Evolutionary conservation across 2,329 filamentous ascomycete species (phyloP).

Genomic region (Samsoniella hepiali): DNA sequence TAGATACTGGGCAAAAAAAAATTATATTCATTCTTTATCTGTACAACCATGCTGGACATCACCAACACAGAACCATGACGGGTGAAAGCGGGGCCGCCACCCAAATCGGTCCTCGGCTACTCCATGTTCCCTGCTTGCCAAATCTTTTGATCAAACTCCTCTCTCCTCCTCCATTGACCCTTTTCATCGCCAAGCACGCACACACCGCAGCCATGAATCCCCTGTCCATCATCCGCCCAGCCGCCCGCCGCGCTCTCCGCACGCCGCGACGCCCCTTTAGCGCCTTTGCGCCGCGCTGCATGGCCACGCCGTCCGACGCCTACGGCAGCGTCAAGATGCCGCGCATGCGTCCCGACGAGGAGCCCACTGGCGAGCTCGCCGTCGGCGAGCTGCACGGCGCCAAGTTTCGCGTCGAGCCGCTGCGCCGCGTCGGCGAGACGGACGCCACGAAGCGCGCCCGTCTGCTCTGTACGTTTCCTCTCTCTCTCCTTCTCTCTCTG

Average conservation of each 20-base stretch:
- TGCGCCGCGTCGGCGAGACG: slow-evolving; percentile 81
- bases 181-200: too few species aligned
- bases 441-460: slow-evolving; percentile 81
- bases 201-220: slow-evolving; percentile 1
- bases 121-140: too few species aligned
- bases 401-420: slow-evolving; percentile 84
- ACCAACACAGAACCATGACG: too few species aligned
- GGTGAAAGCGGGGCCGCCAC: too few species aligned
- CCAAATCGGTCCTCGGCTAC: too few species aligned
- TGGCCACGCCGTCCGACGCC: slow-evolving; percentile 21
- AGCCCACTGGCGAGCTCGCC: slow-evolving; percentile 55
- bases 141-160: not conserved
- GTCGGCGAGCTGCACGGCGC: slow-evolving; percentile 87
- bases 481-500: slow-evolving; percentile 17
- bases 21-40: too few species aligned
- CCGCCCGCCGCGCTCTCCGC: slow-evolving; percentile 19
- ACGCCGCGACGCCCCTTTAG: slow-evolving; percentile 25
- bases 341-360: slow-evolving; percentile 26
- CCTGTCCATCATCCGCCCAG: slow-evolving; percentile 23
- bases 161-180: not conserved
- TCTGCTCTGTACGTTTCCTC: slow-evolving; percentile 59
- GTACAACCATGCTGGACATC: too few species aligned
- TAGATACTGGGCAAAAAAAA: too few species aligned
- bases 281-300: slow-evolving; percentile 19
- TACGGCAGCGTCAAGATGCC: slow-evolving; percentile 24